A percentile compares a stretch with the other conserved stretches of the same genome.
Evolutionary conservation across 2,329 filamentous ascomycete genomes (phyloP).

Genomic region (Westerdykella ornata): DNA sequence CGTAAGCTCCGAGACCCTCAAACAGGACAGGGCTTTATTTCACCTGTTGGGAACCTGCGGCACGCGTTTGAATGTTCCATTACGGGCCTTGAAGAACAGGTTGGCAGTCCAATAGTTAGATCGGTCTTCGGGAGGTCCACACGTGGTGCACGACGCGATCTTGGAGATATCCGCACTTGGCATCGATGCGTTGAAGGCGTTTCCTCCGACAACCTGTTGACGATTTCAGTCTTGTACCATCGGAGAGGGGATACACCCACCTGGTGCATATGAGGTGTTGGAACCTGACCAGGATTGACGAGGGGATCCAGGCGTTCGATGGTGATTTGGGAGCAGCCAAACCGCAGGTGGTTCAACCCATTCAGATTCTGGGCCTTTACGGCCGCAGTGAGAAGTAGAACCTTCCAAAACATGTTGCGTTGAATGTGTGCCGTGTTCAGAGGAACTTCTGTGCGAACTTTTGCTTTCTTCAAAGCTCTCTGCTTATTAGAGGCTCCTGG

Average conservation of each 20-base stretch:
- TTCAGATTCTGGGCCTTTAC: slow-evolving; percentile 1
- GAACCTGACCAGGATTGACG: slow-evolving; percentile 23
- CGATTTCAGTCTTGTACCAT: neutral
- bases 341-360: slow-evolving; percentile 8
- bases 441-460: no score
- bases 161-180: slow-evolving; percentile 9
- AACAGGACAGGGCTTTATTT: neutral
- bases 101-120: slow-evolving; percentile 29
- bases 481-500: no score
- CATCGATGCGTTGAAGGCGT: slow-evolving; percentile 13
- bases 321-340: slow-evolving; percentile 10
- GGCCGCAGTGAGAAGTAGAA: slow-evolving; percentile 1
- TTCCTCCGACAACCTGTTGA: slow-evolving; percentile 12
- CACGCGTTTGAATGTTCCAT: slow-evolving; percentile 36
- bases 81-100: slow-evolving; percentile 20
- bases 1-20: neutral
- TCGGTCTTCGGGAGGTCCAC: slow-evolving; percentile 3
- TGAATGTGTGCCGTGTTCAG: no score
- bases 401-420: no score
- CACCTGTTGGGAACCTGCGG: slow-evolving; percentile 30
- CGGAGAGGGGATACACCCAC: neutral
- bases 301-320: slow-evolving; percentile 12
- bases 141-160: slow-evolving; percentile 13
- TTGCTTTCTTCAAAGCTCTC: no score
- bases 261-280: slow-evolving; percentile 9